These are phyloP conservation scores for Diplocarpon rosae DNA, from an alignment of 2,329 filamentous ascomycete genomes.

Conservation along the genomic window DNA sequence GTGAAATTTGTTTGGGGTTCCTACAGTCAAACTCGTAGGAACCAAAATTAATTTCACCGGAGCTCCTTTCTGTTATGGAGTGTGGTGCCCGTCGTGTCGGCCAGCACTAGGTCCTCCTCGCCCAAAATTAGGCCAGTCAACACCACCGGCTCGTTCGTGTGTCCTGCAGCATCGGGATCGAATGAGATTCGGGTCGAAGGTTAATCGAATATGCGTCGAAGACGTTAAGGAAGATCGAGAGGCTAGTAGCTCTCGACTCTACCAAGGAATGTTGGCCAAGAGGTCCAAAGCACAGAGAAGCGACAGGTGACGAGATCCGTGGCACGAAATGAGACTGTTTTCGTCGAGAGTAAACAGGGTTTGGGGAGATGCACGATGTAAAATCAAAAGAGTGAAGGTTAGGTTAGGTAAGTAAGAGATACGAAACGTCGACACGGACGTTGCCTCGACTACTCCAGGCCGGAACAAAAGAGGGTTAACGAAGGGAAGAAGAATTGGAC, in stretches of 20 bases:
- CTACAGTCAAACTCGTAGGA: constrained; percentile 6
- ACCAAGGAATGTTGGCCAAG: constrained; percentile 6
- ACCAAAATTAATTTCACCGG: constrained; percentile 8
- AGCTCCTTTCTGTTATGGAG: constrained; percentile 9
- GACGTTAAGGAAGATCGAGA: constrained; percentile 10
- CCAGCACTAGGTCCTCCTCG: neutral
- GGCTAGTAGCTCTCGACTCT: constrained; percentile 11
- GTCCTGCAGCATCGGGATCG: constrained; percentile 20
- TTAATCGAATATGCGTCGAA: constrained; percentile 5
- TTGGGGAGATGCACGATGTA: constrained; percentile 11
- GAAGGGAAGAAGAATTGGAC: constrained; percentile 10
- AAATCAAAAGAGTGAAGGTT: constrained; percentile 20
- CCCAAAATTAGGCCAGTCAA: constrained; percentile 16
- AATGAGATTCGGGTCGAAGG: constrained; percentile 10
- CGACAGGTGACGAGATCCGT: neutral
- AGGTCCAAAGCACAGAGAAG: constrained; percentile 1
- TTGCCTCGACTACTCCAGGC: neutral
- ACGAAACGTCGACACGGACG: constrained; percentile 17
- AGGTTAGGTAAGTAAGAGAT: constrained; percentile 6
- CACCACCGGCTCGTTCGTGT: constrained; percentile 17
- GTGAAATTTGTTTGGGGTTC: constrained; percentile 6
- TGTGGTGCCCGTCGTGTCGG: neutral
- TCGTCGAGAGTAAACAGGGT: neutral
- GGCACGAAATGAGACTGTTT: neutral
- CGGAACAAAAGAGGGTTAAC: constrained; percentile 4